Evolutionary conservation across 306 rosid genomes (phyloP).

Genomic region (Lotus japonicus): DNA sequence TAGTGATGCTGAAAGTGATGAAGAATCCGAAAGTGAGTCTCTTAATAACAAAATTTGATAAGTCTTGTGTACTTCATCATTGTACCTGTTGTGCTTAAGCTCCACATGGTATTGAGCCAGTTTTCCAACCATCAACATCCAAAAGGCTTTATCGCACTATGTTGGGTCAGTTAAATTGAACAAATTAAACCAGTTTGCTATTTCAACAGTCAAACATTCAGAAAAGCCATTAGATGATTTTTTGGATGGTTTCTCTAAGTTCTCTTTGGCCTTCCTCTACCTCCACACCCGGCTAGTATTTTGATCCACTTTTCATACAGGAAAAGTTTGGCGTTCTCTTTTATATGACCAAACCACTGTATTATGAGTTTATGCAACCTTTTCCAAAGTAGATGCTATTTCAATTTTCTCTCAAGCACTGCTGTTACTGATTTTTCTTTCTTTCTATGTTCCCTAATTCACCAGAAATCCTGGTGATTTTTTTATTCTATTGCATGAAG

Average conservation of each 20-base stretch:
- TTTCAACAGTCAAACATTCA: not conserved
- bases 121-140: not conserved
- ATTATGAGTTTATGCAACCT: not conserved
- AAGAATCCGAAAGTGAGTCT: conserved; percentile 83
- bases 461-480: too few species aligned
- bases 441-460: too few species aligned
- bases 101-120: not conserved
- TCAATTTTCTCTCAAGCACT: not conserved
- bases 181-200: not conserved
- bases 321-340: not conserved
- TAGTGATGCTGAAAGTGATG: conserved; percentile 80
- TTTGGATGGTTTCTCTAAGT: not conserved
- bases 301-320: not conserved
- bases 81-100: conserved; percentile 5
- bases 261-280: not conserved
- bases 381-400: not conserved
- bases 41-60: conserved; percentile 5
- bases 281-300: not conserved
- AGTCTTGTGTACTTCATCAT: conserved; percentile 15
- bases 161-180: not conserved
- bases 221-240: not conserved
- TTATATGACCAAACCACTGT: not conserved
- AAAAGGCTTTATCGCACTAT: not conserved
- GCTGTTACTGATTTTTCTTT: too few species aligned
- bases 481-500: not conserved